Percentiles rank a stretch among this genome's conserved stretches.
phyloP scores from a whole-genome alignment of 148 eudicot species.

The Nepenthes gracilis region DNA sequence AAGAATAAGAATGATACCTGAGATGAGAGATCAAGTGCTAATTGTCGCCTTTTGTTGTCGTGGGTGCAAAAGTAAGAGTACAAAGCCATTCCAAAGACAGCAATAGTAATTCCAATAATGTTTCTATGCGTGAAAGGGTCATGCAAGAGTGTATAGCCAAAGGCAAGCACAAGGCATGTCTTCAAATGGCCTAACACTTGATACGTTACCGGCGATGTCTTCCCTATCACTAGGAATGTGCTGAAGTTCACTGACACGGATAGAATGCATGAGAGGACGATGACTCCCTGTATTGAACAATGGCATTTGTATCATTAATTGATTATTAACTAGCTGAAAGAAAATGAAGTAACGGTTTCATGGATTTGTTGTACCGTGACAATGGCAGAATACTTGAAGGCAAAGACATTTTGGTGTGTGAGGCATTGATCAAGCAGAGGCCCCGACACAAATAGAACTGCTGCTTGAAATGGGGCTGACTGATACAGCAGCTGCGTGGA shows the following conservation, averaged over 20 bases:
- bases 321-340: too few relatives aligned
- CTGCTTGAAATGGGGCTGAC: conserved; percentile 55
- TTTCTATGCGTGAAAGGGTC: conserved; percentile 54
- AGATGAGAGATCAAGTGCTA: not conserved
- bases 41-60: conserved; percentile 25
- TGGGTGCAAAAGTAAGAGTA: conserved; percentile 43
- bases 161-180: conserved; percentile 55
- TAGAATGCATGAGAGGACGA: conserved; percentile 48
- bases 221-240: conserved; percentile 60
- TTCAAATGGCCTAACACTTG: conserved; percentile 62
- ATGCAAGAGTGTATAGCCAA: conserved; percentile 40
- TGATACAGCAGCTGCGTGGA: conserved; percentile 62
- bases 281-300: conserved; percentile 36
- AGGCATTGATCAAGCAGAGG: conserved; percentile 52
- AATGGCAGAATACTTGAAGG: conserved; percentile 46
- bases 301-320: not conserved
- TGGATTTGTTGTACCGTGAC: conserved; percentile 25
- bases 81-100: conserved; percentile 46
- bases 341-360: too few relatives aligned
- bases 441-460: conserved; percentile 41
- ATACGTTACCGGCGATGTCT: conserved; percentile 61
- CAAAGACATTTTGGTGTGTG: conserved; percentile 51
- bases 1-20: not conserved
- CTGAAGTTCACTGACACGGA: conserved; percentile 64
- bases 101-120: conserved; percentile 44